These are phyloP conservation scores for Bidens hawaiensis DNA, from an alignment of 140 eudicot species.

Conservation along the genomic window DNA sequence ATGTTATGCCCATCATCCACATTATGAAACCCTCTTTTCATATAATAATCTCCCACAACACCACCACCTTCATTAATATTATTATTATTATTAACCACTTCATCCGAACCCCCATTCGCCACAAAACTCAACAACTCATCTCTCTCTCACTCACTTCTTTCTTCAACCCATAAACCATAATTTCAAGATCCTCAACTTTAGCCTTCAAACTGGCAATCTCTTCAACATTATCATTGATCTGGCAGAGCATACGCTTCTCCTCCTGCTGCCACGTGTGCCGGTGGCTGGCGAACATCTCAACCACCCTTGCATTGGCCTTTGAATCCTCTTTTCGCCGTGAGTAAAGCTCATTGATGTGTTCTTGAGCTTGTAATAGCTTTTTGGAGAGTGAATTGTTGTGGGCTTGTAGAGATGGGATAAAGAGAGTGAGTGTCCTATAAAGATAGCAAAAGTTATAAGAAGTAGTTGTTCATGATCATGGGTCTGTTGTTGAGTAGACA, in stretches of 20 bases:
- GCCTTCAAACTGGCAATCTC: conserved; percentile 64
- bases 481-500: too few relatives aligned
- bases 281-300: conserved; percentile 93
- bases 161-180: conserved; percentile 58
- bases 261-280: conserved; percentile 90
- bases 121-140: conserved; percentile 85
- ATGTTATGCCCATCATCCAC: conserved; percentile 45
- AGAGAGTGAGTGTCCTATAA: conserved; percentile 48
- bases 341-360: conserved; percentile 57
- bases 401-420: conserved; percentile 47
- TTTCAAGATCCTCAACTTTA: conserved; percentile 57
- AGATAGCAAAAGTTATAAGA: conserved; percentile 67
- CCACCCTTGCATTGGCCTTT: conserved; percentile 95
- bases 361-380: conserved; percentile 57
- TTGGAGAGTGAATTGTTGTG: conserved; percentile 42
- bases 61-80: not conserved
- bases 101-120: conserved; percentile 29
- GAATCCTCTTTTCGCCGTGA: conserved; percentile 85
- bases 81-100: too few relatives aligned
- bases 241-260: conserved; percentile 70
- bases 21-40: conserved; percentile 41
- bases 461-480: too few relatives aligned
- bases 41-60: conserved; percentile 36
- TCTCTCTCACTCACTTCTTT: conserved; percentile 56
- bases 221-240: conserved; percentile 65